Conservation (phyloP, 208 protist species). For the Lotmaria passim region DNA sequence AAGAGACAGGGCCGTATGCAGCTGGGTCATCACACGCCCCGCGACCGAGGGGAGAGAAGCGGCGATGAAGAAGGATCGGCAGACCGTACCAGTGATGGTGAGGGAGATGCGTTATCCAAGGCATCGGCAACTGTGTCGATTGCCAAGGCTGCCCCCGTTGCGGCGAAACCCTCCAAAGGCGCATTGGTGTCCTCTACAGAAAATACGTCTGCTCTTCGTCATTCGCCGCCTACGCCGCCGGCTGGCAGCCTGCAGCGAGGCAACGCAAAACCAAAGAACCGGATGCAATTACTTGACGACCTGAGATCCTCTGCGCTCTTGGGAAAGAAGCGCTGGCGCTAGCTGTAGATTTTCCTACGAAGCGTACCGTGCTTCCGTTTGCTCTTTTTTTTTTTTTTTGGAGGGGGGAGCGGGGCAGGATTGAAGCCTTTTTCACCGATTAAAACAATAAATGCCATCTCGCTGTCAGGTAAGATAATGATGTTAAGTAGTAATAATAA, state of each 20-base stretch:
- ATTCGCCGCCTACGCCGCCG: conserved; percentile 1
- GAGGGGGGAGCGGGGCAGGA: too few species aligned
- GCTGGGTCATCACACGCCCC: conserved; percentile 14
- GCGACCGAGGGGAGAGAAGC: neutral
- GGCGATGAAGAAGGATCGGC: neutral
- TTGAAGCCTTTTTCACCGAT: too few species aligned
- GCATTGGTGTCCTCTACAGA: too few species aligned
- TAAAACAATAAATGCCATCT: too few species aligned
- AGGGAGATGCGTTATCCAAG: neutral
- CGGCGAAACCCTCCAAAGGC: neutral
- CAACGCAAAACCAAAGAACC: conserved; percentile 31
- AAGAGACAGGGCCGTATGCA: conserved; percentile 14
- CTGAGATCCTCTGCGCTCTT: conserved; percentile 46
- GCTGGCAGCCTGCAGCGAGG: neutral
- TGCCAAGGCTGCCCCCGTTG: neutral
- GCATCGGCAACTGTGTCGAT: neutral
- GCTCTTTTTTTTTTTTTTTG: neutral
- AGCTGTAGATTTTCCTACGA: neutral
- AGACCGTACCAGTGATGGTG: neutral
- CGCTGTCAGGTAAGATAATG: too few species aligned
- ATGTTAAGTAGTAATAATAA: too few species aligned
- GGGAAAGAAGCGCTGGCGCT: conserved; percentile 34
- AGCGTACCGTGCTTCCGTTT: neutral
- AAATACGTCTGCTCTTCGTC: conserved; percentile 2
- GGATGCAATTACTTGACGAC: conserved; percentile 59